A percentile compares a stretch with the other conserved stretches of the same genome.
Conservation (phyloP, 371 early-diverging fungal species). For the Rhizopus arrhizus region DNA sequence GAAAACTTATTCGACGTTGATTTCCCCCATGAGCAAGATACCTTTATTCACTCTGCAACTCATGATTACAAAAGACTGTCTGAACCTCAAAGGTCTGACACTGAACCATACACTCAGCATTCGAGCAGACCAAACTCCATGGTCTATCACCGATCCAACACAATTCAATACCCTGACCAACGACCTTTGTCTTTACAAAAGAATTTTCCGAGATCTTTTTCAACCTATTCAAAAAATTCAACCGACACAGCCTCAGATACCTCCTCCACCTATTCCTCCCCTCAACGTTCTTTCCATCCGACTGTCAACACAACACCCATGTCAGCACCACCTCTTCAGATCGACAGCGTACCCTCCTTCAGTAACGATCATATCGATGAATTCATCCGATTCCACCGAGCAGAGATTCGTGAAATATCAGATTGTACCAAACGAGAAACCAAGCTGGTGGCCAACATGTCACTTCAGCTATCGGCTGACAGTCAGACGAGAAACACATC, state of each 20-base stretch:
- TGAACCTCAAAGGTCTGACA: background rate
- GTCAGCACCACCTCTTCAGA: conserved; percentile 1
- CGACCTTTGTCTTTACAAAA: conserved; percentile 26
- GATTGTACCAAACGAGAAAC: conserved; percentile 83
- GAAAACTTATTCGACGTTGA: conserved; percentile 57
- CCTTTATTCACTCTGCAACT: conserved; percentile 25
- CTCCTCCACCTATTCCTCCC: conserved; percentile 10
- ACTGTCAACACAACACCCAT: background rate
- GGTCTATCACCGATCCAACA: conserved; percentile 6
- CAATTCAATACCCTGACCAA: background rate
- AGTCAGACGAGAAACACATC: conserved; percentile 3
- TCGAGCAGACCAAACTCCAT: conserved; percentile 18
- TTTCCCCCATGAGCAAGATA: conserved; percentile 52
- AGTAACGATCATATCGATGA: conserved; percentile 58
- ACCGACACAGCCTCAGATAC: conserved; percentile 18
- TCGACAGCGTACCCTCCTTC: conserved; percentile 27
- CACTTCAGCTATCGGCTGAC: conserved; percentile 45
- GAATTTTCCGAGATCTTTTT: conserved; percentile 23
- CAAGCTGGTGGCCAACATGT: conserved; percentile 75
- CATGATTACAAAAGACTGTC: background rate
- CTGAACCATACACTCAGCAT: background rate
- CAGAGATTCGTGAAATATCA: conserved; percentile 77
- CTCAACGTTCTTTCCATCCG: background rate
- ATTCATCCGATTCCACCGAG: conserved; percentile 78
- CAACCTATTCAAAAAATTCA: conserved; percentile 25